Evolutionary conservation across 2,329 filamentous ascomycete species (phyloP), one percentile per base, ranked within the genome.

Genomic region (Monosporascus sp.): DNA sequence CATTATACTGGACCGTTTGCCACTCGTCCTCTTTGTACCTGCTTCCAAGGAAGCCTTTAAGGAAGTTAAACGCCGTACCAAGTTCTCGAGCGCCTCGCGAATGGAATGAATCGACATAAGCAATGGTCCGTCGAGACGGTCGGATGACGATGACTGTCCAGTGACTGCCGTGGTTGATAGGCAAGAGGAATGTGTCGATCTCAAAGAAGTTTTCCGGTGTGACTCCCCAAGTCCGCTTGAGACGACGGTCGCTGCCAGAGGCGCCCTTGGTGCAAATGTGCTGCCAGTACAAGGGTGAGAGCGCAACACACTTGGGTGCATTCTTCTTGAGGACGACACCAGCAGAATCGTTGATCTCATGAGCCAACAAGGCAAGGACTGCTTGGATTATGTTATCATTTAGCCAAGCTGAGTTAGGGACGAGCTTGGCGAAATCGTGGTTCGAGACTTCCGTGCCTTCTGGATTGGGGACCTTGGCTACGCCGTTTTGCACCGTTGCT

Each of bases 311-410:
- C 52, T 82, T 82, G 6, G 86, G 83, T 3, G 80, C 74, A 37
- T 72, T 68, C 37, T 63, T 69, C 63, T 73, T 78, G 54, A 69
- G 61, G 57, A 72, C 73, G 51, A 77, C 76, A 25, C 83, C 83
- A 27, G 76, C 77, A 35, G 77, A 71, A 53, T 75, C 70, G 63
- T 87, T 87, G 61, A 84, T 70, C 48, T 77, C 77, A 17, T 76
- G 73, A 47, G 84, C 82, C 15, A 90, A 71, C 63, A 82, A 80
- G 27, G 77, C 70, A 25, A 90, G 75, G 47, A 82, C 81, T 15
- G 81, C 81, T 60, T 90, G 89, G 60, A 93, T 81, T 49, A 88
- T 81, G 60, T 89, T 85, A 65, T 92, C 89, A 58, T 92, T 91
- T 6, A 93, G 77, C 88, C 88, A 93, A 27, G 75, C 75, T 0